Percentiles rank a stretch among this genome's conserved stretches.
Conservation (phyloP, 2,329 filamentous ascomycete genomes). For the Hypoxylon sp. region DNA sequence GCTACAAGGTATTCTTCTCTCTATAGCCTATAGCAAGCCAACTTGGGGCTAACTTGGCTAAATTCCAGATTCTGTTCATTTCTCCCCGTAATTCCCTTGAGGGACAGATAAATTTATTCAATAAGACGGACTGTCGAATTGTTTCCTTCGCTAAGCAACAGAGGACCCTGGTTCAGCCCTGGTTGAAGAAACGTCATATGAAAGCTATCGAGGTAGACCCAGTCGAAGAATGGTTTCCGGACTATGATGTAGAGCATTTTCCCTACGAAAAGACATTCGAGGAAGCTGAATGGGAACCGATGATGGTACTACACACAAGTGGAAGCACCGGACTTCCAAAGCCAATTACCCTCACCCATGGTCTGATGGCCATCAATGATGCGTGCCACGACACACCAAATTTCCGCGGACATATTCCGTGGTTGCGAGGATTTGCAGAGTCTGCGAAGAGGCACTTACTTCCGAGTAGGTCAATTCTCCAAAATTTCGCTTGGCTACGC, state of each 20-base stretch:
- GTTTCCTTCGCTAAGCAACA: conserved; percentile 55
- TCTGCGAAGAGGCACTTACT: conserved; percentile 37
- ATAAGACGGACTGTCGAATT: conserved; percentile 60
- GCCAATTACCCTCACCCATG: conserved; percentile 59
- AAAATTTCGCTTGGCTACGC: not conserved
- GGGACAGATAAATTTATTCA: conserved; percentile 62
- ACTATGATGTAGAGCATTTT: conserved; percentile 54
- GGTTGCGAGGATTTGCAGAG: conserved; percentile 35
- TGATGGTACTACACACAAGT: conserved; percentile 62
- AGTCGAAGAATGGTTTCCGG: conserved; percentile 56
- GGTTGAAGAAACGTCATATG: conserved; percentile 59
- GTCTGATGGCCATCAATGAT: conserved; percentile 58
- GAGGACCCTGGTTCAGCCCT: conserved; percentile 55
- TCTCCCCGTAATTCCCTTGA: conserved; percentile 63
- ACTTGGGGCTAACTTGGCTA: not conserved
- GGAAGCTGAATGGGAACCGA: conserved; percentile 60
- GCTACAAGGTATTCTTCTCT: conserved; percentile 53
- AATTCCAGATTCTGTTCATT: conserved; percentile 58
- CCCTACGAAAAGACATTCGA: conserved; percentile 61
- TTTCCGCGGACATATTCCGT: conserved; percentile 46
- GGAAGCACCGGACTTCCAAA: conserved; percentile 64
- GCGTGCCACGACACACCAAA: conserved; percentile 48
- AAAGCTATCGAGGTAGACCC: conserved; percentile 55
- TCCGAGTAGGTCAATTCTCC: conserved; percentile 49
- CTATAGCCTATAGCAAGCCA: not conserved